phyloP scores from a whole-genome alignment of 2,329 filamentous ascomycete genomes.

The Trichoderma sp. region DNA sequence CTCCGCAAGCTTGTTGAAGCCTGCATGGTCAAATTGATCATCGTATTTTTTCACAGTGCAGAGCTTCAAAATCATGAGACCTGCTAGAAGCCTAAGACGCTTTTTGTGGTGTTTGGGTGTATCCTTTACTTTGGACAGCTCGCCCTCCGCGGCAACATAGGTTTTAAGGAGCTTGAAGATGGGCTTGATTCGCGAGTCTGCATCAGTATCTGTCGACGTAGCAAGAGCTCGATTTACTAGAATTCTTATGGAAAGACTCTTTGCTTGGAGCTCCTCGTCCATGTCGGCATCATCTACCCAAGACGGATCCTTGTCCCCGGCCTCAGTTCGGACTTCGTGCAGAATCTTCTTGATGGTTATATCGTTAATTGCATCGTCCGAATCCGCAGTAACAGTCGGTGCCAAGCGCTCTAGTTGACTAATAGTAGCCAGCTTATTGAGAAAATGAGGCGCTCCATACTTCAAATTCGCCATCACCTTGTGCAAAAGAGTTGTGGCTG shows the following conservation, averaged over 20 bases:
- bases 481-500: slow-evolving; percentile 78
- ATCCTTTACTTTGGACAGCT: slow-evolving; percentile 72
- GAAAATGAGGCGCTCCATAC: slow-evolving; percentile 72
- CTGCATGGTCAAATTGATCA: slow-evolving; percentile 66
- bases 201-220: slow-evolving; percentile 52
- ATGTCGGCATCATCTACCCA: slow-evolving; percentile 70
- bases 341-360: slow-evolving; percentile 76
- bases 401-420: slow-evolving; percentile 76
- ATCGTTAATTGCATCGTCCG: slow-evolving; percentile 75
- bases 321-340: slow-evolving; percentile 66
- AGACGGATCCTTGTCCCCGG: slow-evolving; percentile 56
- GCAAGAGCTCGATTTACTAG: slow-evolving; percentile 81
- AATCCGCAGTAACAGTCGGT: slow-evolving; percentile 70
- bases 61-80: slow-evolving; percentile 79
- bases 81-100: slow-evolving; percentile 78
- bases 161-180: slow-evolving; percentile 80
- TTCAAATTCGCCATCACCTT: slow-evolving; percentile 73
- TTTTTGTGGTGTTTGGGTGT: slow-evolving; percentile 79
- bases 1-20: slow-evolving; percentile 81
- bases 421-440: slow-evolving; percentile 71
- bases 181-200: slow-evolving; percentile 62
- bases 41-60: slow-evolving; percentile 77
- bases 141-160: slow-evolving; percentile 73
- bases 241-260: slow-evolving; percentile 80
- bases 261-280: slow-evolving; percentile 81